Conservation (phyloP, 1,139 yeast genomes). For the Scheffersomyces cryptocercus region DNA sequence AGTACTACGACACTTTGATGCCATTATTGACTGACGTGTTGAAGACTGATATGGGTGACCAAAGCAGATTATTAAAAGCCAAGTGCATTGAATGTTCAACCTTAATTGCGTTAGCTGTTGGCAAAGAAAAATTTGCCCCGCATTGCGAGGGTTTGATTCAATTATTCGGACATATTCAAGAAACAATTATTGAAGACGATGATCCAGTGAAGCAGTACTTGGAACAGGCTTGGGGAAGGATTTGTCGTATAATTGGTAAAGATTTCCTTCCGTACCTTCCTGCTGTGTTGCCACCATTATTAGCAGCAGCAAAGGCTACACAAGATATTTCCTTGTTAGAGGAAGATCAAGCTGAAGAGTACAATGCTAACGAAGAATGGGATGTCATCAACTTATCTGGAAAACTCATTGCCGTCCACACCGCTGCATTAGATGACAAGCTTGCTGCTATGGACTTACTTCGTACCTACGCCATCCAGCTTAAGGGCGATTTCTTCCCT, state of each 20-base stretch:
- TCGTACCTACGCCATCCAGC: slow-evolving; percentile 82
- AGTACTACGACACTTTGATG: slow-evolving; percentile 94
- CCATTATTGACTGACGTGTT: slow-evolving; percentile 82
- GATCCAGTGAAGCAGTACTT: slow-evolving; percentile 87
- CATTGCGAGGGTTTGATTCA: slow-evolving; percentile 76
- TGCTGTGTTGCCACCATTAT: slow-evolving; percentile 84
- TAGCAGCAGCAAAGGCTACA: slow-evolving; percentile 82
- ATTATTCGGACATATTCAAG: slow-evolving; percentile 74
- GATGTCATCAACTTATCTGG: slow-evolving; percentile 92
- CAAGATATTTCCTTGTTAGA: slow-evolving; percentile 88
- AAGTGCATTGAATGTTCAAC: slow-evolving; percentile 96
- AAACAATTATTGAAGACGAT: slow-evolving; percentile 55
- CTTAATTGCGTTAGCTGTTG: slow-evolving; percentile 94
- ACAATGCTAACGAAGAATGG: slow-evolving; percentile 88
- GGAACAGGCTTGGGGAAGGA: slow-evolving; percentile 96
- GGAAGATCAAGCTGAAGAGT: slow-evolving; percentile 83
- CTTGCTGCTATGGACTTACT: slow-evolving; percentile 88
- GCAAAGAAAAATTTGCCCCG: slow-evolving; percentile 81
- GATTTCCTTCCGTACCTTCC: slow-evolving; percentile 88
- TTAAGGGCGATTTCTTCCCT: slow-evolving; percentile 79
- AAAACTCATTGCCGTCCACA: slow-evolving; percentile 90
- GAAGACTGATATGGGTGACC: slow-evolving; percentile 76
- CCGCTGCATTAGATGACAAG: slow-evolving; percentile 89
- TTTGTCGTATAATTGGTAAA: slow-evolving; percentile 81
- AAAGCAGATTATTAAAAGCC: slow-evolving; percentile 79